Conservation (phyloP, 1,284 basidiomycete species). For the Marasmius tenuissimus region DNA sequence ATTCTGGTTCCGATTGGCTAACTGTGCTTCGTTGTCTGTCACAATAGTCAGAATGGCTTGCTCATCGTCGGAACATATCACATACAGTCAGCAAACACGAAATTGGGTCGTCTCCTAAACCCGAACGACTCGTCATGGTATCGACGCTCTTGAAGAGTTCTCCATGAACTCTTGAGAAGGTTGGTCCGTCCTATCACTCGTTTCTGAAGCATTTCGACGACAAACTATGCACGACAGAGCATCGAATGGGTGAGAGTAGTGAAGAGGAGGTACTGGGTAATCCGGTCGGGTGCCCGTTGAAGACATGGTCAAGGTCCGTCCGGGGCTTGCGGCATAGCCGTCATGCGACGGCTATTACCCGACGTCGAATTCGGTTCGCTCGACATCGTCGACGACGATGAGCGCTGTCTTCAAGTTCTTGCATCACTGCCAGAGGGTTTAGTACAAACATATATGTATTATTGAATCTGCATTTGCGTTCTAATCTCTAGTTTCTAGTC, state of each 20-base stretch:
- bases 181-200: not conserved
- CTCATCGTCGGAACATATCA: slow-evolving; percentile 14
- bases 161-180: not conserved
- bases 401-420: too few species aligned
- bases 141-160: not conserved
- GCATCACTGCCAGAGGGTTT: too few species aligned
- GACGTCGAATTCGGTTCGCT: not conserved
- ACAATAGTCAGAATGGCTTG: not conserved
- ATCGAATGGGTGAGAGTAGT: not conserved
- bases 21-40: slow-evolving; percentile 71
- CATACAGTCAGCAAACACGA: slow-evolving; percentile 76
- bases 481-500: too few species aligned
- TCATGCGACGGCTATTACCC: not conserved
- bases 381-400: not conserved
- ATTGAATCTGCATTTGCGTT: too few species aligned
- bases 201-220: not conserved
- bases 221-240: not conserved
- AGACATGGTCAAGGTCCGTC: not conserved
- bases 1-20: slow-evolving; percentile 74
- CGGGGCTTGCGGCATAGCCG: not conserved
- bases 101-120: slow-evolving; percentile 66
- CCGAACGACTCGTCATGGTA: slow-evolving; percentile 88
- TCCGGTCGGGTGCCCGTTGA: not conserved
- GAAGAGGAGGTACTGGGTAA: not conserved
- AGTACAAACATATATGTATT: too few species aligned